Evolutionary conservation across 176 grass and related monocot genomes (phyloP), one percentile per base, ranked within the genome.

Genomic region (Oryza meyeriana): DNA sequence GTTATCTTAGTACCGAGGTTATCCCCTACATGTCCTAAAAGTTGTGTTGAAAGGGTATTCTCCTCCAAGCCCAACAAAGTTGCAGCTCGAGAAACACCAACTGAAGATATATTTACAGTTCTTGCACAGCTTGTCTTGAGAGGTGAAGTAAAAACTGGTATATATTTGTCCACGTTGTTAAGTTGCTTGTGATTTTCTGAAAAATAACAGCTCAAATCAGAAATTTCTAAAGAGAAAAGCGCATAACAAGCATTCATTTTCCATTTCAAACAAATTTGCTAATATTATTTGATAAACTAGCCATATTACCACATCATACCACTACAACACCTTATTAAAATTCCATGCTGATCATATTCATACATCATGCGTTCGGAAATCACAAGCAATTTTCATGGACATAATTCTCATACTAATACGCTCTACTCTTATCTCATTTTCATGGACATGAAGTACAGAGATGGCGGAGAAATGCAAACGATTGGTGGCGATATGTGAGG

Each of bases 11-110:
- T 85, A 76, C 81, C 77, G 70, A 83, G 71, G 61, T 91, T 84
- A 71, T 92, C 80, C 26, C 73, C 78, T 82, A 88, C 80, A 22
- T 82, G 81, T 61, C 81, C 72, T 85, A 91, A 88, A 74, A 88
- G 42, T 88, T 94, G 88, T 45, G 84, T 63, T 40, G 90, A 90
- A 79, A 93, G 45, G 38, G 88, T 81, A 76, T 87, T 81, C 72
- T 84, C 86, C 64, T 94, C 88, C 86, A 94, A 84, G 26, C 95
- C 90, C 88, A 94, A 79, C 78, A 98, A 91, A 72, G 84, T 86
- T 81, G 92, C 86, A 85, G 92, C 95, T 71, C 81, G 88, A 81
- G 86, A 83, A 48, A 98, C 83, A 64, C 88, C 90, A 72, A 76
- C 36, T 74, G 88, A 91, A 94, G 90, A 86, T 74, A 98, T 14